Conservation (phyloP, 1,139 yeast genomes). For the Pneumocystis canis region DNA sequence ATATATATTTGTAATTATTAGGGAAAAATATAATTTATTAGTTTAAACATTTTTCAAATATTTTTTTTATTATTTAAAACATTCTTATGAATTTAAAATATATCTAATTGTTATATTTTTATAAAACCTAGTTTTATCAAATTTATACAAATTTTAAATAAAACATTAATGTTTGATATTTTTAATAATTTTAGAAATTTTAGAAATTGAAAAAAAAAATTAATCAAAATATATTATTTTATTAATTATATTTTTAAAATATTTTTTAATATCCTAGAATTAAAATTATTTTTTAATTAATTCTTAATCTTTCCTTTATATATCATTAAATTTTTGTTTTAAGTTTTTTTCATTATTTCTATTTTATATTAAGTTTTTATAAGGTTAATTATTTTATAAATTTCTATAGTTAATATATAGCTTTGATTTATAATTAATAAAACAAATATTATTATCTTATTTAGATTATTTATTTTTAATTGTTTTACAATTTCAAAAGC, state of each 20-base stretch:
- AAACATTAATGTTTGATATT: conserved; percentile 33
- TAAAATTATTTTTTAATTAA: conserved; percentile 31
- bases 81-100: too few species aligned
- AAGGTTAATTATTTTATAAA: too few species aligned
- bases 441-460: conserved; percentile 56
- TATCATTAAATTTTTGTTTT: background rate
- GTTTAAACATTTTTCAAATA: conserved; percentile 50
- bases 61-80: conserved; percentile 36
- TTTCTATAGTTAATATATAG: conserved; percentile 43
- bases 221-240: conserved; percentile 10
- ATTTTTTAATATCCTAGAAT: conserved; percentile 44
- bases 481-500: conserved; percentile 76
- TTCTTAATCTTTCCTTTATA: background rate
- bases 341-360: conserved; percentile 6
- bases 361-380: conserved; percentile 2
- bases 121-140: conserved; percentile 23
- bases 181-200: conserved; percentile 44
- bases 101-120: too few species aligned
- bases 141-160: conserved; percentile 25
- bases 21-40: conserved; percentile 61
- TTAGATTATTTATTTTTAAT: conserved; percentile 52
- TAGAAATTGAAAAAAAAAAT: conserved; percentile 43
- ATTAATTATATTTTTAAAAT: conserved; percentile 32
- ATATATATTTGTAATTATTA: conserved; percentile 48
- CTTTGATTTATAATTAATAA: conserved; percentile 38